A percentile compares a stretch with the other conserved stretches of the same genome.
These are phyloP conservation scores for Triangularia verruculosa DNA, from an alignment of 2,329 filamentous ascomycete species.

Conservation along the genomic window DNA sequence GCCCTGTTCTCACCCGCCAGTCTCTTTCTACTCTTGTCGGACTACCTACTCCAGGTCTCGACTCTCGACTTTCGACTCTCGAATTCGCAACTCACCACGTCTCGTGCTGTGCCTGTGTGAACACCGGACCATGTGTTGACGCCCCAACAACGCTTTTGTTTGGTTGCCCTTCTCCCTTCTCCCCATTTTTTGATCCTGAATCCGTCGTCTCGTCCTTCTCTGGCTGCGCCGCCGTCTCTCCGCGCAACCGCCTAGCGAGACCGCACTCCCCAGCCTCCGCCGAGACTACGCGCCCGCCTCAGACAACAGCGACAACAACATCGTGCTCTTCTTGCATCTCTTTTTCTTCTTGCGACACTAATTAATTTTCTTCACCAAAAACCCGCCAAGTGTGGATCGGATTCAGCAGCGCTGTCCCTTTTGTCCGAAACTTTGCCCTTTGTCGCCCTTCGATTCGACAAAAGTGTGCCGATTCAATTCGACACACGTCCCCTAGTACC, in stretches of 20 bases:
- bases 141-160: conserved; percentile 9
- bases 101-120: conserved; percentile 2
- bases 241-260: conserved; percentile 12
- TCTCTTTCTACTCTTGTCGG: background rate
- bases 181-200: conserved; percentile 16
- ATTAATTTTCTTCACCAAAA: background rate
- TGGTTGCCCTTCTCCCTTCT: conserved; percentile 16
- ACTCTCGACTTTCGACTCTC: conserved; percentile 12
- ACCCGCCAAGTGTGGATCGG: conserved; percentile 32
- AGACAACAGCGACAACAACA: background rate
- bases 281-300: conserved; percentile 9
- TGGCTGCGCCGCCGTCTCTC: conserved; percentile 24
- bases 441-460: conserved; percentile 18
- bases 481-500: conserved; percentile 1
- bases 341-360: background rate
- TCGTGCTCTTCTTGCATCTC: conserved; percentile 4
- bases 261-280: conserved; percentile 18
- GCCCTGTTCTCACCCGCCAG: conserved; percentile 8
- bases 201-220: conserved; percentile 17
- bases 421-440: conserved; percentile 22
- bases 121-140: conserved; percentile 26
- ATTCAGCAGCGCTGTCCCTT: conserved; percentile 54
- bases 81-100: too few species aligned
- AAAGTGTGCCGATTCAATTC: conserved; percentile 9
- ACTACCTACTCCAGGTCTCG: conserved; percentile 2